Evolutionary conservation across 202 grass and related monocot species (phyloP).

Genomic region (Dendrocalamus latiflorus): DNA sequence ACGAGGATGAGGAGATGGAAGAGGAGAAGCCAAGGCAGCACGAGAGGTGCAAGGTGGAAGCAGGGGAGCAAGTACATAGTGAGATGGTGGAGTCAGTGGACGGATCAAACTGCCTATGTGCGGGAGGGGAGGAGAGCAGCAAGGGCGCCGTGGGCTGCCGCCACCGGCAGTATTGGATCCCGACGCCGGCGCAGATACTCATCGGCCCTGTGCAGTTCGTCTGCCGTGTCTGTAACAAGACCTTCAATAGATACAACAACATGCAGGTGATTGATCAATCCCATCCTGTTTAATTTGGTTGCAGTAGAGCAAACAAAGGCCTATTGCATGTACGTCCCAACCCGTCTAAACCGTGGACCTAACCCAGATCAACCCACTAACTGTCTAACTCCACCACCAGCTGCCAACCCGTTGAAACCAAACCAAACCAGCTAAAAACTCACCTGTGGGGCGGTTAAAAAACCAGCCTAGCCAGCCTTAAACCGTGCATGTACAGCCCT

Average conservation of each 20-base stretch:
- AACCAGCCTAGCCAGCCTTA: too few species aligned
- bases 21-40: conserved; percentile 4
- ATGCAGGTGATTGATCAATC: conserved; percentile 57
- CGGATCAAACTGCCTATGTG: neutral
- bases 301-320: too few species aligned
- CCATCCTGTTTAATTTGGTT: neutral
- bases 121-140: conserved; percentile 16
- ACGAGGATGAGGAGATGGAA: neutral
- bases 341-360: too few species aligned
- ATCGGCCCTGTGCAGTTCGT: conserved; percentile 73
- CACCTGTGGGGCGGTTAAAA: too few species aligned
- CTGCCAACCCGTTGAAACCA: too few species aligned
- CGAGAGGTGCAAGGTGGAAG: conserved; percentile 4
- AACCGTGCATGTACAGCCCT: too few species aligned
- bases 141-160: neutral
- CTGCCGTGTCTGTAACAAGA: conserved; percentile 81
- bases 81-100: conserved; percentile 21
- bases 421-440: too few species aligned
- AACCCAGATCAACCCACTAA: too few species aligned
- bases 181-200: conserved; percentile 78
- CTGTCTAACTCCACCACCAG: too few species aligned
- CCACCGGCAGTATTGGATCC: conserved; percentile 64
- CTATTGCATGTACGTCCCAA: too few species aligned
- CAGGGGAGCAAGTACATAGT: neutral
- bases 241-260: conserved; percentile 96